Conservation (phyloP, 1,284 basidiomycete genomes). For the Fomes fomentarius region DNA sequence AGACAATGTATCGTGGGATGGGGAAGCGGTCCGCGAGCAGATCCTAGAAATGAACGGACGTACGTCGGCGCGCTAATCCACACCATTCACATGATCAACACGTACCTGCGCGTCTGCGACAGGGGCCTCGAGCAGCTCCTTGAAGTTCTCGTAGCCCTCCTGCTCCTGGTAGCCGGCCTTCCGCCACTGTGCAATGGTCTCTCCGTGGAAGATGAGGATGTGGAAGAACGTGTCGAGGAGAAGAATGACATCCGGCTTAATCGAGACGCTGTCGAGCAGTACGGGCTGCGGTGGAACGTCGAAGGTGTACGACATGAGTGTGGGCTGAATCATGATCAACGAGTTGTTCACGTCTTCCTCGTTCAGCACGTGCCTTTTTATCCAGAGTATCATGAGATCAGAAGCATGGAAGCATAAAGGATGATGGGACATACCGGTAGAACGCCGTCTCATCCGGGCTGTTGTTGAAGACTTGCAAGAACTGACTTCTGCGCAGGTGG, state of each 20-base stretch:
- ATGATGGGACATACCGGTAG: constrained; percentile 69
- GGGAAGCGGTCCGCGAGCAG: constrained; percentile 95
- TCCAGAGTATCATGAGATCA: constrained; percentile 10
- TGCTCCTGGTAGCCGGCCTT: constrained; percentile 99
- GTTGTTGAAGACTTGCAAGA: constrained; percentile 99
- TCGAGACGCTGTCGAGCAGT: constrained; percentile 95
- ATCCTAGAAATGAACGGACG: constrained; percentile 56
- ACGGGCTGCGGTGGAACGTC: constrained; percentile 92
- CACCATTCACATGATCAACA: background rate
- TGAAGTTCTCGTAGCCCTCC: constrained; percentile 99
- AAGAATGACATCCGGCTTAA: constrained; percentile 95
- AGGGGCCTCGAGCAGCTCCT: constrained; percentile 89
- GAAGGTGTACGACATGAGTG: constrained; percentile 98
- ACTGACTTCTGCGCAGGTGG: constrained; percentile 96
- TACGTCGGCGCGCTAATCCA: background rate
- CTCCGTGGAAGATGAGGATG: constrained; percentile 99
- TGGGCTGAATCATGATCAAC: constrained; percentile 99
- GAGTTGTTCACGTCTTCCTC: constrained; percentile 99
- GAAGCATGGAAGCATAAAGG: background rate
- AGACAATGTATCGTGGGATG: constrained; percentile 97
- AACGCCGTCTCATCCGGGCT: constrained; percentile 99
- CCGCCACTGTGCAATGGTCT: constrained; percentile 96
- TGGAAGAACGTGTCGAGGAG: constrained; percentile 99
- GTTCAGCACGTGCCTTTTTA: constrained; percentile 86
- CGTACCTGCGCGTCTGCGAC: constrained; percentile 74